phyloP scores from a whole-genome alignment of 257 asterid genomes.

The Solanum appendiculatum region DNA sequence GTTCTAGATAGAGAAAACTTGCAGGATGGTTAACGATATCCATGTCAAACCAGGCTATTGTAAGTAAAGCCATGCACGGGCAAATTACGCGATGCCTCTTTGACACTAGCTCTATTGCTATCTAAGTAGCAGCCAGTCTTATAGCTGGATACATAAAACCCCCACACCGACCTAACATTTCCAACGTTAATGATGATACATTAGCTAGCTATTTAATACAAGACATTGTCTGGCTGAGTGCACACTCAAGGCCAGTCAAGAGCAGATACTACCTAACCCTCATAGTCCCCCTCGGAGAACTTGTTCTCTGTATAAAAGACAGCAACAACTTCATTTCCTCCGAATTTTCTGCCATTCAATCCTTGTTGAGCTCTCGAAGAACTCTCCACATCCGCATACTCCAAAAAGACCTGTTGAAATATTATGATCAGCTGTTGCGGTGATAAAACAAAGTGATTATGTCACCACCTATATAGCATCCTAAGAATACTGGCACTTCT shows the following conservation, averaged over 20 bases:
- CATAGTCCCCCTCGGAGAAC: conserved; percentile 69
- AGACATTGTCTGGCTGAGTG: neutral
- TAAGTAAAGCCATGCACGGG: neutral
- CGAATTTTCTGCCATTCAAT: conserved; percentile 83
- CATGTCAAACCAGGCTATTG: neutral
- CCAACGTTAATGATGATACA: neutral
- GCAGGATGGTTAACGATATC: neutral
- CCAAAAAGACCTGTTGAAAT: conserved; percentile 22
- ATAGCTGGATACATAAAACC: neutral
- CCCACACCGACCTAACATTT: neutral
- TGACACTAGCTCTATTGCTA: neutral
- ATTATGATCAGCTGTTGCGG: neutral
- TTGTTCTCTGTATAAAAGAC: conserved; percentile 75
- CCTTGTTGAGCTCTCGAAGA: conserved; percentile 75
- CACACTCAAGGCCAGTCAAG: neutral
- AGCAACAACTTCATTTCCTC: conserved; percentile 80
- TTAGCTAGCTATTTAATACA: neutral
- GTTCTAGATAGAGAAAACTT: neutral
- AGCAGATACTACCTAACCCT: conserved; percentile 24
- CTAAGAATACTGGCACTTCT: neutral
- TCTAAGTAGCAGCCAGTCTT: neutral
- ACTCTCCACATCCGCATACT: conserved; percentile 66
- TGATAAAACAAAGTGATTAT: neutral
- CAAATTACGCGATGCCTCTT: neutral
- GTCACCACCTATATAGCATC: neutral